Evolutionary conservation across 2,329 filamentous ascomycete genomes (phyloP).

Genomic region (Beauveria sp.): DNA sequence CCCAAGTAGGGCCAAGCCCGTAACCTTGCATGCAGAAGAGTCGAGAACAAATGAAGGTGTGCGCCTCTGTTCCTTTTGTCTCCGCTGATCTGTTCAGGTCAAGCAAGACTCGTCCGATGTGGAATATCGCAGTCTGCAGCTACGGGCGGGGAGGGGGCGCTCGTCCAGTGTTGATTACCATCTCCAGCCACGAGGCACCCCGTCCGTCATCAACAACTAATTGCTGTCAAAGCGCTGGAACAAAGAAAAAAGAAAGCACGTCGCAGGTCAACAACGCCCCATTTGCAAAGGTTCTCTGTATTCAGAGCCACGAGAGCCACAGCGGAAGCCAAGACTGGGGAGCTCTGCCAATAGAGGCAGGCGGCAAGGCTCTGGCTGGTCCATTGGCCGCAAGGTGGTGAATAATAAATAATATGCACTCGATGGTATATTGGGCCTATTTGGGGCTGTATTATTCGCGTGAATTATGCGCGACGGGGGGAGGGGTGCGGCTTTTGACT

Average conservation of each 20-base stretch:
- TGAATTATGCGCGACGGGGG: background rate
- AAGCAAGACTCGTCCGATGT: constrained; percentile 6
- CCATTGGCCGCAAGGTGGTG: background rate
- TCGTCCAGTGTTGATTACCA: constrained; percentile 4
- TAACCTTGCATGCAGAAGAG: background rate
- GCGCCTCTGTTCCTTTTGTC: background rate
- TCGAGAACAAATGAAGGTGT: constrained; percentile 1
- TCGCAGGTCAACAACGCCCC: background rate
- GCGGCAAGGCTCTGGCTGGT: background rate
- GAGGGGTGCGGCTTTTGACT: background rate
- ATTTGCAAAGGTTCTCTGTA: background rate
- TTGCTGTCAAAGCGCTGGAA: background rate
- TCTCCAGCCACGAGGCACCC: background rate
- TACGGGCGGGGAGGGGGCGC: background rate
- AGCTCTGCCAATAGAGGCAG: background rate
- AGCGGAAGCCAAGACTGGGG: background rate
- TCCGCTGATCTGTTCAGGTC: constrained; percentile 2
- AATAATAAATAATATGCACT: background rate
- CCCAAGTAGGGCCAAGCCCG: background rate
- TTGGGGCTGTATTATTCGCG: background rate
- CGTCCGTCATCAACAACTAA: background rate
- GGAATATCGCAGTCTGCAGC: background rate
- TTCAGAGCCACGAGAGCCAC: background rate
- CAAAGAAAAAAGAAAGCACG: background rate
- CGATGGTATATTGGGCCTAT: background rate